Evolutionary conservation across 139 green algal species (phyloP).

Genomic region (Desmodesmus armatus): DNA sequence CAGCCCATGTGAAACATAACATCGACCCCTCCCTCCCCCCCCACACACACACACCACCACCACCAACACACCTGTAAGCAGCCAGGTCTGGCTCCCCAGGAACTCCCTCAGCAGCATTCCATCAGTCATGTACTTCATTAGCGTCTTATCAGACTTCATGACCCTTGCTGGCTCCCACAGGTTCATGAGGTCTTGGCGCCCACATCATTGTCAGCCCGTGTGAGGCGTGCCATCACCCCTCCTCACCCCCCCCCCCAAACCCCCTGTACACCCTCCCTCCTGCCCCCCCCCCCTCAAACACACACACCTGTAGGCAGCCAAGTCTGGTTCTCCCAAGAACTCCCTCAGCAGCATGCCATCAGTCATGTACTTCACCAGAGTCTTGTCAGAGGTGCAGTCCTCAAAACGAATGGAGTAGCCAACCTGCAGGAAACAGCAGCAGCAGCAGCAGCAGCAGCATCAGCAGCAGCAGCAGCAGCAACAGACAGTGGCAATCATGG

Average conservation of each 20-base stretch:
- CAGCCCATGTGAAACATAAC: background rate
- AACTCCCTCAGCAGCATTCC: slow-evolving; percentile 99
- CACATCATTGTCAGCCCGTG: background rate
- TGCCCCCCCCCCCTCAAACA: too few species aligned
- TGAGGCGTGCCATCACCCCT: background rate
- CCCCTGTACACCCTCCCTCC: too few species aligned
- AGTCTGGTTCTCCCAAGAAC: slow-evolving; percentile 96
- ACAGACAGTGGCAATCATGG: too few species aligned
- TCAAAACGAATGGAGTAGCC: slow-evolving; percentile 99
- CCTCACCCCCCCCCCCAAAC: too few species aligned
- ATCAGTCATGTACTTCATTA: slow-evolving; percentile 99
- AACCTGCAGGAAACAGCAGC: slow-evolving; percentile 62
- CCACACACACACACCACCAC: too few species aligned
- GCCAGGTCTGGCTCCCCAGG: slow-evolving; percentile 96
- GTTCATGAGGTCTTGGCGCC: background rate
- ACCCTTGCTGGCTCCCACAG: too few species aligned
- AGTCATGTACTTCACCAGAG: slow-evolving; percentile 99
- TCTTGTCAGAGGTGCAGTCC: slow-evolving; percentile 98
- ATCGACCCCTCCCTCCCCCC: background rate
- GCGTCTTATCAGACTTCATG: slow-evolving; percentile 93
- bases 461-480: too few species aligned
- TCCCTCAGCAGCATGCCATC: slow-evolving; percentile 99
- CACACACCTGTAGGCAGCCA: slow-evolving; percentile 86
- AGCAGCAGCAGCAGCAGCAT: slow-evolving; percentile 5
- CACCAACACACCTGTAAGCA: slow-evolving; percentile 75